These are phyloP conservation scores for Daldinia sp. DNA, from an alignment of 2,329 filamentous ascomycete genomes.

Conservation along the genomic window DNA sequence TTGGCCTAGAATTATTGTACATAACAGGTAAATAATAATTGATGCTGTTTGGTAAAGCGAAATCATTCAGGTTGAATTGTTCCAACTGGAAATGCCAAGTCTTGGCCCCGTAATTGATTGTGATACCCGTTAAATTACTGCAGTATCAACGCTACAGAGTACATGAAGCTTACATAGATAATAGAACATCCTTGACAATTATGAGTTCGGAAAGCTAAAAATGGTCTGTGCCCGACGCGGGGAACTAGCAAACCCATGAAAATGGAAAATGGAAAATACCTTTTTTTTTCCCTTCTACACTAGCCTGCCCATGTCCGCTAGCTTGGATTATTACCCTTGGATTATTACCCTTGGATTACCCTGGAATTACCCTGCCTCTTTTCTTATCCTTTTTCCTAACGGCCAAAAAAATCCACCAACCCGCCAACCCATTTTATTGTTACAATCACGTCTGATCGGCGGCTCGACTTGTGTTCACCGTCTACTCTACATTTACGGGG, in stretches of 20 bases:
- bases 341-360: too few species aligned
- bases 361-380: conserved; percentile 7
- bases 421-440: conserved; percentile 19
- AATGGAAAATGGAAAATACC: conserved; percentile 26
- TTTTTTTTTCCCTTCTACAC: too few species aligned
- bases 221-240: conserved; percentile 25
- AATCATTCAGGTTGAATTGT: neutral
- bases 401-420: neutral
- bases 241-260: conserved; percentile 4
- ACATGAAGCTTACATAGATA: neutral
- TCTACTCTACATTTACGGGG: conserved; percentile 10
- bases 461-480: neutral
- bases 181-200: neutral
- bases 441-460: conserved; percentile 34
- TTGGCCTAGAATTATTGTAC: neutral
- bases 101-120: neutral
- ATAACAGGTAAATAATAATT: neutral
- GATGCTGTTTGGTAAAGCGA: too few species aligned
- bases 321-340: neutral
- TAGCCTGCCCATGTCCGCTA: too few species aligned
- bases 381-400: conserved; percentile 2
- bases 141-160: too few species aligned
- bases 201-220: conserved; percentile 25
- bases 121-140: conserved; percentile 20
- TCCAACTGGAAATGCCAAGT: neutral